These are phyloP conservation scores for Tetrahymena malaccensis DNA, from an alignment of 73 alveolate genomes.

Conservation along the genomic window DNA sequence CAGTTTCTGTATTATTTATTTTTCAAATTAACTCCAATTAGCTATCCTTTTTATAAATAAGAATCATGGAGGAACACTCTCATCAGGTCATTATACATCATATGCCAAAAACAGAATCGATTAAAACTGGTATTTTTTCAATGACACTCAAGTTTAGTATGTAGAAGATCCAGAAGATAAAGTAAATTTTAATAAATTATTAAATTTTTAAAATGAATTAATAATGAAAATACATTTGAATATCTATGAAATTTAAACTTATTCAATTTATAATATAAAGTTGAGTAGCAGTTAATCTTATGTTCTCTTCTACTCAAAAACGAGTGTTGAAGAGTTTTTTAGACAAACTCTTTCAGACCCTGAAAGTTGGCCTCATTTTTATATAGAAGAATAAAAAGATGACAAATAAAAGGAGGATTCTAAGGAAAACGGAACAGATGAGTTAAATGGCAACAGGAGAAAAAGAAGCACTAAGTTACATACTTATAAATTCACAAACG, in stretches of 20 bases:
- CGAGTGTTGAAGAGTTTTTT: constrained; percentile 56
- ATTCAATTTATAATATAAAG: background rate
- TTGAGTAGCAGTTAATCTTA: constrained; percentile 51
- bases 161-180: constrained; percentile 22
- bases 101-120: constrained; percentile 52
- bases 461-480: background rate
- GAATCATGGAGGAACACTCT: constrained; percentile 79
- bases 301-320: constrained; percentile 60
- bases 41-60: background rate
- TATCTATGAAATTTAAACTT: background rate
- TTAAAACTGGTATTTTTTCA: constrained; percentile 54
- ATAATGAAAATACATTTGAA: background rate
- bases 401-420: background rate
- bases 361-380: background rate
- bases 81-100: constrained; percentile 90
- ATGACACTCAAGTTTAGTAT: constrained; percentile 41
- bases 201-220: background rate
- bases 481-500: background rate
- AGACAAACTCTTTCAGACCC: constrained; percentile 43
- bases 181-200: background rate
- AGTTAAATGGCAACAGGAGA: background rate
- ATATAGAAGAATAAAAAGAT: background rate
- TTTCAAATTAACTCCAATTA: background rate
- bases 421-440: background rate
- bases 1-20: constrained; percentile 47